Conservation (phyloP, 805 yeast genomes). For the Candida nonsorbophila region DNA sequence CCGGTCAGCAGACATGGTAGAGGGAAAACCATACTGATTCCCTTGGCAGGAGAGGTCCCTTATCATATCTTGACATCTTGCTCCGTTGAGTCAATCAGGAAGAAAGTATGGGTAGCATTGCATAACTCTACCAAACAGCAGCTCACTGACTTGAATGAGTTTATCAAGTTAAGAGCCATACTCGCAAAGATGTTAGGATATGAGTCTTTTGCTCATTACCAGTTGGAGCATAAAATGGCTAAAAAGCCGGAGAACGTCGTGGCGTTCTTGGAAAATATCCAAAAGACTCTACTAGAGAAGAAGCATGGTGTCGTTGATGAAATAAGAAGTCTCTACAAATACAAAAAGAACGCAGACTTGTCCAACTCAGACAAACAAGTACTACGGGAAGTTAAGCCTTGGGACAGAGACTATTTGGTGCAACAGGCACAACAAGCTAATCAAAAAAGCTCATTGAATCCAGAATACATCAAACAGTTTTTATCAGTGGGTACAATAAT, state of each 20-base stretch:
- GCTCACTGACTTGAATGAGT: conserved; percentile 48
- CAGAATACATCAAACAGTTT: conserved; percentile 55
- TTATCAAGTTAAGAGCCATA: conserved; percentile 61
- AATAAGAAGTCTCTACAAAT: conserved; percentile 41
- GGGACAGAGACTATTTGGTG: conserved; percentile 80
- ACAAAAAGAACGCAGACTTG: conserved; percentile 12
- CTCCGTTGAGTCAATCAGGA: conserved; percentile 51
- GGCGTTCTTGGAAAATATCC: conserved; percentile 59
- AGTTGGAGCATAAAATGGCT: conserved; percentile 87
- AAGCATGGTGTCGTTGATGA: conserved; percentile 52
- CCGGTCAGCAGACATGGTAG: conserved; percentile 7
- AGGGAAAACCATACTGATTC: conserved; percentile 16
- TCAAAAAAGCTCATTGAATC: conserved; percentile 6
- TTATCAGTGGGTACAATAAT: conserved; percentile 84
- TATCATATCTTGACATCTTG: conserved; percentile 59
- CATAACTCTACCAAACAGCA: conserved; percentile 65
- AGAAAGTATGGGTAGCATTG: conserved; percentile 67
- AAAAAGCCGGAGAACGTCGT: conserved; percentile 69
- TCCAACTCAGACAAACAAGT: conserved; percentile 22
- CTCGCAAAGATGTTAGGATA: conserved; percentile 73
- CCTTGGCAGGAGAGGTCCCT: conserved; percentile 55
- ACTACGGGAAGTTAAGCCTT: conserved; percentile 57
- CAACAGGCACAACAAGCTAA: conserved; percentile 11
- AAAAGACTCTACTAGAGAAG: conserved; percentile 36
- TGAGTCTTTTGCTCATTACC: conserved; percentile 69